Evolutionary conservation across 2,329 filamentous ascomycete genomes (phyloP).

Genomic region (Atkinsonella texensis): DNA sequence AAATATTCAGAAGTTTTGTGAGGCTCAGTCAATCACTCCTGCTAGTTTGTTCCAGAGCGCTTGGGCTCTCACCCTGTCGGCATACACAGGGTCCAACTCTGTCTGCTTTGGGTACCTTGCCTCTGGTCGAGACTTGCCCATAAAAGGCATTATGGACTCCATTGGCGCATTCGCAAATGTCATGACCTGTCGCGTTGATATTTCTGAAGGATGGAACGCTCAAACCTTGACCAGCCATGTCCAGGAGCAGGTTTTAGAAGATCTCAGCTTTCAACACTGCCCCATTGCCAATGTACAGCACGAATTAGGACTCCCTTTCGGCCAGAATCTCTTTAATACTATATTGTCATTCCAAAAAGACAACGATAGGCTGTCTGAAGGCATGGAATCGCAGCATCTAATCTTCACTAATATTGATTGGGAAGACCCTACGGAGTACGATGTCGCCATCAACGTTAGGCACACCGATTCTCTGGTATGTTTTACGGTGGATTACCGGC

Average conservation of each 20-base stretch:
- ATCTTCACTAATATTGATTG: slow-evolving; percentile 6
- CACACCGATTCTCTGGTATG: background rate
- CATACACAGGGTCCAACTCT: slow-evolving; percentile 6
- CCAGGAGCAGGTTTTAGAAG: slow-evolving; percentile 32
- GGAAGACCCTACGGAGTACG: slow-evolving; percentile 15
- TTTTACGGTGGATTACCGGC: slow-evolving; percentile 1
- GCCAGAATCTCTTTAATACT: slow-evolving; percentile 18
- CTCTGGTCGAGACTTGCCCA: slow-evolving; percentile 6
- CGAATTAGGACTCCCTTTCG: slow-evolving; percentile 12
- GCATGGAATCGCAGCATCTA: background rate
- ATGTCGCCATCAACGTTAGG: slow-evolving; percentile 13
- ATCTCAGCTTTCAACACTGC: slow-evolving; percentile 35
- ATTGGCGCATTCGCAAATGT: slow-evolving; percentile 8
- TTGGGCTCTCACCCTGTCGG: slow-evolving; percentile 9
- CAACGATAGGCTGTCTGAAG: background rate
- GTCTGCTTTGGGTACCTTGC: slow-evolving; percentile 9
- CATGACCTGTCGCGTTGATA: slow-evolving; percentile 7
- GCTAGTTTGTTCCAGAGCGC: slow-evolving; percentile 6
- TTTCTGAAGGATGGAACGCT: slow-evolving; percentile 12
- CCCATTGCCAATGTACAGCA: slow-evolving; percentile 35
- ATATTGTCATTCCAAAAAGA: slow-evolving; percentile 19
- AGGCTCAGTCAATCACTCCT: slow-evolving; percentile 2
- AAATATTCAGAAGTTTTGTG: slow-evolving; percentile 1
- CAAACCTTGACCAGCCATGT: slow-evolving; percentile 10
- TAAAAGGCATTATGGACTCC: slow-evolving; percentile 3